phyloP scores from a whole-genome alignment of 768 basidiomycete genomes.

The Sporobolomyces roseus region DNA sequence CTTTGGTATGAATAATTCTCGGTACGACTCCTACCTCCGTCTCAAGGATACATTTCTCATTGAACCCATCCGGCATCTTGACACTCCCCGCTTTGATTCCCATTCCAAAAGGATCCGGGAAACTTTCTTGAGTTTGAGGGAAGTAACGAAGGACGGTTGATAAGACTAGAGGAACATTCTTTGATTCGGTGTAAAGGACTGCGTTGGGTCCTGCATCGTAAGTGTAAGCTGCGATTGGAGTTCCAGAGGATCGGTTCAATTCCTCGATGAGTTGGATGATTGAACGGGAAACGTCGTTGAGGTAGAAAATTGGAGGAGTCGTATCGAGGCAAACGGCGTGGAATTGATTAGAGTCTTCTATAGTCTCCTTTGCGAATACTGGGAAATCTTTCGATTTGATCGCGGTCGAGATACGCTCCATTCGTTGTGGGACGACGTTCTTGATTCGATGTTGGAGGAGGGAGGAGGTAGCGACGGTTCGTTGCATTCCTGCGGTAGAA shows the following conservation, averaged over 20 bases:
- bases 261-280: constrained; percentile 88
- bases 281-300: constrained; percentile 94
- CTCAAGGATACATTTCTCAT: constrained; percentile 31
- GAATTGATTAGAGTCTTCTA: constrained; percentile 98
- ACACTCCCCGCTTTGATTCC: background rate
- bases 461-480: constrained; percentile 84
- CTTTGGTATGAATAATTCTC: constrained; percentile 81
- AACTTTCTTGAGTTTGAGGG: constrained; percentile 59
- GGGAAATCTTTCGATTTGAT: constrained; percentile 79
- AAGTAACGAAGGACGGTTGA: constrained; percentile 75
- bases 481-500: constrained; percentile 94
- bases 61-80: constrained; percentile 42
- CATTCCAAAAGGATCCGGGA: no score
- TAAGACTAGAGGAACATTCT: constrained; percentile 73
- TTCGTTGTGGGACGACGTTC: constrained; percentile 78
- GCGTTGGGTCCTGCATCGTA: constrained; percentile 98
- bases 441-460: constrained; percentile 85
- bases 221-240: constrained; percentile 89
- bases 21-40: constrained; percentile 70
- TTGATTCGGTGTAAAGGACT: constrained; percentile 81
- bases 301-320: constrained; percentile 95
- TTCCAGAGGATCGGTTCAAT: constrained; percentile 73
- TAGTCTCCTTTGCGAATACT: constrained; percentile 82
- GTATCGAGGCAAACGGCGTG: constrained; percentile 97
- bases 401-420: constrained; percentile 74